Percentiles rank a stretch among this genome's conserved stretches.
Conservation (phyloP, 768 basidiomycete genomes). For the Boletellus ananiceps region DNA sequence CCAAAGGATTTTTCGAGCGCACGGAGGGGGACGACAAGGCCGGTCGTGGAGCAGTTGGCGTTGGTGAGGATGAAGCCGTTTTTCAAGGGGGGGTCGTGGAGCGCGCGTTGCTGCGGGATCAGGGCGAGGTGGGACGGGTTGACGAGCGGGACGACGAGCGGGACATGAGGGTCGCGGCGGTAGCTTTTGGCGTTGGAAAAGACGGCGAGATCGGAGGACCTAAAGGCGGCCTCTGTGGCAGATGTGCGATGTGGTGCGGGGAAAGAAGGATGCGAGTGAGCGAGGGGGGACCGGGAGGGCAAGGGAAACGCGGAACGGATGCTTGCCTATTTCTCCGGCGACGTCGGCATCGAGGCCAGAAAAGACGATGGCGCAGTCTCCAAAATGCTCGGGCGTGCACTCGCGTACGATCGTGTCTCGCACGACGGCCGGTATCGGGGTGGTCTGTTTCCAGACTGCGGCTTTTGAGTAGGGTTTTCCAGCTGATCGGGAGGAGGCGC, state of each 20-base stretch:
- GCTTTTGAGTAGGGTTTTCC: conserved; percentile 74
- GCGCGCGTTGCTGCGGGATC: conserved; percentile 72
- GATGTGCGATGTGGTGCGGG: not conserved
- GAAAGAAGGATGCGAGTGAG: not conserved
- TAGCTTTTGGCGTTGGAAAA: conserved; percentile 99
- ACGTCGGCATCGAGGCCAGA: conserved; percentile 95
- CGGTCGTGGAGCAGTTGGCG: conserved; percentile 97
- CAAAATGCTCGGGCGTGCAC: conserved; percentile 74
- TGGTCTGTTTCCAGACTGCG: conserved; percentile 83
- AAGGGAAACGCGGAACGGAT: not conserved
- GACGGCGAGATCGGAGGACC: conserved; percentile 81
- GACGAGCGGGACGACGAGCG: conserved; percentile 94
- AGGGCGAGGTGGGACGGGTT: conserved; percentile 85
- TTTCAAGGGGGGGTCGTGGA: conserved; percentile 61
- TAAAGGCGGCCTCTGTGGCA: conserved; percentile 72
- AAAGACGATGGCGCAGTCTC: conserved; percentile 82
- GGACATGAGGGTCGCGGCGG: conserved; percentile 86
- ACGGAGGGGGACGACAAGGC: conserved; percentile 83
- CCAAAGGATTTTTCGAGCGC: conserved; percentile 90
- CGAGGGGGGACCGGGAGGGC: not conserved
- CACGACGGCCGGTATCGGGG: conserved; percentile 65
- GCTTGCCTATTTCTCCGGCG: conserved; percentile 88
- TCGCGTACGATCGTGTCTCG: conserved; percentile 56
- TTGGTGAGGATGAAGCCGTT: conserved; percentile 97
- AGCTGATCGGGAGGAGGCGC: conserved; percentile 84